Conservation (phyloP, 2,329 filamentous ascomycete genomes). For the Nectriaceae sp. region DNA sequence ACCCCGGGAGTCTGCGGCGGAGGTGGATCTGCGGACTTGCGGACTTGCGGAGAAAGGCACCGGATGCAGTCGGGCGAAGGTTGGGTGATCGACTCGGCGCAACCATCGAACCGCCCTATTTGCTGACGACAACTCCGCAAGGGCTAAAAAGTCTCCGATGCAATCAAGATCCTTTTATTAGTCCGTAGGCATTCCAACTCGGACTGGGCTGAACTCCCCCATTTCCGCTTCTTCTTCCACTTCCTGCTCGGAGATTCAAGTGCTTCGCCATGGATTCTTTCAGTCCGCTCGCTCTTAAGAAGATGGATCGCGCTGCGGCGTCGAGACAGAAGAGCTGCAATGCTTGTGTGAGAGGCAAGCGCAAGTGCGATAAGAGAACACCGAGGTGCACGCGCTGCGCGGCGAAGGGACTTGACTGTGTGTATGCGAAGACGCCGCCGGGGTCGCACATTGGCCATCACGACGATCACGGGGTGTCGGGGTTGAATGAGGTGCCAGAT, state of each 20-base stretch:
- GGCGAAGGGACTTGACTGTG: slow-evolving; percentile 43
- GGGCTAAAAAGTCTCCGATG: not conserved
- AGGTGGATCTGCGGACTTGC: slow-evolving; percentile 33
- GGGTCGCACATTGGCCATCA: slow-evolving; percentile 19
- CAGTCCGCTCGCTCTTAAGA: slow-evolving; percentile 28
- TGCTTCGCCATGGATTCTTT: slow-evolving; percentile 29
- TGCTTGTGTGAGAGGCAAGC: slow-evolving; percentile 49
- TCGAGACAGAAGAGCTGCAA: slow-evolving; percentile 55
- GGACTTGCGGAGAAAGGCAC: slow-evolving; percentile 9
- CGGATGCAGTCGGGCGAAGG: slow-evolving; percentile 1
- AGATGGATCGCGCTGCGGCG: slow-evolving; percentile 34
- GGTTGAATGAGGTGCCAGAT: slow-evolving; percentile 28
- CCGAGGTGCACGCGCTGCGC: slow-evolving; percentile 46
- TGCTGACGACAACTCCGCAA: slow-evolving; percentile 15
- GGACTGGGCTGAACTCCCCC: not conserved
- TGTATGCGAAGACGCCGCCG: slow-evolving; percentile 41
- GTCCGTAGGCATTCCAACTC: not conserved
- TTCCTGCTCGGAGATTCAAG: not conserved
- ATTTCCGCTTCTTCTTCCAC: not conserved
- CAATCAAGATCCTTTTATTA: not conserved
- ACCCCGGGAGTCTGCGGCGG: no score
- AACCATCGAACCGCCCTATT: slow-evolving; percentile 16
- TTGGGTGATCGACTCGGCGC: slow-evolving; percentile 12
- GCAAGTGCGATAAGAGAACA: slow-evolving; percentile 48
- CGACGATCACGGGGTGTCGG: slow-evolving; percentile 18